These are phyloP conservation scores for Taphrina deformans DNA, from an alignment of 1,139 yeast genomes.

Conservation along the genomic window DNA sequence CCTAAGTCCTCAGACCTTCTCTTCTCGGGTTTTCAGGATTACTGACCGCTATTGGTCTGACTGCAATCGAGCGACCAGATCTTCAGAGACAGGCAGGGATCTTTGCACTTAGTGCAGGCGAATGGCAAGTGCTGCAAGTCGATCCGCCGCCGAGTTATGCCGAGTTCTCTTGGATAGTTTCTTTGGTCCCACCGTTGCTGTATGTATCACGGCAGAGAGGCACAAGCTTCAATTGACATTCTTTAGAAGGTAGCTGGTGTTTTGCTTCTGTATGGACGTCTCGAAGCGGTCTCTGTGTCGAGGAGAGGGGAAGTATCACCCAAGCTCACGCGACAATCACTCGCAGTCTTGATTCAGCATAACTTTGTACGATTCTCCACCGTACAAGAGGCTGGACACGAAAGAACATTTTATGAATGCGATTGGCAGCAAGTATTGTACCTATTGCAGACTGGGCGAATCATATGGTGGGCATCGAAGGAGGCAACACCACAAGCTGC, in stretches of 20 bases:
- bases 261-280: constrained; percentile 47
- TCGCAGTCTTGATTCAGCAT: constrained; percentile 49
- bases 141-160: constrained; percentile 44
- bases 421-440: constrained; percentile 27
- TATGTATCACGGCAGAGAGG: constrained; percentile 3
- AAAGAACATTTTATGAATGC: constrained; percentile 34
- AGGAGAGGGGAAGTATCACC: constrained; percentile 43
- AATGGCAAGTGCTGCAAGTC: constrained; percentile 24
- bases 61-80: no score
- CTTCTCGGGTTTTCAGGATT: not conserved
- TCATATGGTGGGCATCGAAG: constrained; percentile 26
- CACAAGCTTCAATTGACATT: not conserved
- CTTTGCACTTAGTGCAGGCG: not conserved
- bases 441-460: constrained; percentile 30
- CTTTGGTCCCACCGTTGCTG: constrained; percentile 47
- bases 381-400: constrained; percentile 22
- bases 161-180: constrained; percentile 45
- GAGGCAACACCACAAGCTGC: constrained; percentile 49
- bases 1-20: no score
- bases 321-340: constrained; percentile 45
- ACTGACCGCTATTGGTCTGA: not conserved
- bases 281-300: constrained; percentile 43
- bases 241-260: constrained; percentile 43
- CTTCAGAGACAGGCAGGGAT: no score
- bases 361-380: constrained; percentile 46